Conservation (phyloP, 2,329 filamentous ascomycete genomes). For the Tolypocladium nubicola region DNA sequence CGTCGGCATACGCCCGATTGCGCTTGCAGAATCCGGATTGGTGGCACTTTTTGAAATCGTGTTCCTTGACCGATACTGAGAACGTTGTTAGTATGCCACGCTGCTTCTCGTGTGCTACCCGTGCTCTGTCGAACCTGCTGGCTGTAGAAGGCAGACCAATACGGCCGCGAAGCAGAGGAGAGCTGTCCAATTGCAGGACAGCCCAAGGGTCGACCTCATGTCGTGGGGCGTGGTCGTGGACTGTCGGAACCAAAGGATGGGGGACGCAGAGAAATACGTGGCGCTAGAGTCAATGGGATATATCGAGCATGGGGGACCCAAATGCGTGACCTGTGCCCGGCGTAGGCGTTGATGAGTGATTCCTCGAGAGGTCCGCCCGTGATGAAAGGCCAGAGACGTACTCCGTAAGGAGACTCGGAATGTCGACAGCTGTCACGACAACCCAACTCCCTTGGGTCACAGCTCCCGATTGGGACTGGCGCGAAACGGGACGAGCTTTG, state of each 20-base stretch:
- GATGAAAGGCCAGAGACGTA: background rate
- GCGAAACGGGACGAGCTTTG: background rate
- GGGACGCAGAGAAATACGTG: background rate
- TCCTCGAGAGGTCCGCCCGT: background rate
- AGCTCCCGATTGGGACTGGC: background rate
- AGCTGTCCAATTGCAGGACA: conserved; percentile 54
- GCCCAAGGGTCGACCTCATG: conserved; percentile 40
- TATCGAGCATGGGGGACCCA: background rate
- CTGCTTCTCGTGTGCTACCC: background rate
- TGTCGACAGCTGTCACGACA: conserved; percentile 2
- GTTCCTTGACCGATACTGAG: conserved; percentile 76
- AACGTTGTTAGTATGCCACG: background rate
- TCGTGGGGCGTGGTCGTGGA: conserved; percentile 11
- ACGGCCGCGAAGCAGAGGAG: conserved; percentile 49
- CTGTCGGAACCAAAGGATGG: background rate
- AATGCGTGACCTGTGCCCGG: background rate
- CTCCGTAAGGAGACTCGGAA: background rate
- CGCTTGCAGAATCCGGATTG: conserved; percentile 97
- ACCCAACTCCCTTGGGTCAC: background rate
- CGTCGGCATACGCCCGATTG: conserved; percentile 82
- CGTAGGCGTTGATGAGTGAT: background rate
- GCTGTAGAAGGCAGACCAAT: conserved; percentile 49
- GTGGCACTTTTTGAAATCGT: conserved; percentile 93
- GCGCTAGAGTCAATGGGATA: background rate
- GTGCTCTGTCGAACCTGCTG: conserved; percentile 44